phyloP scores from a whole-genome alignment of 768 basidiomycete genomes.

The Phylloporus rhodoxanthus region DNA sequence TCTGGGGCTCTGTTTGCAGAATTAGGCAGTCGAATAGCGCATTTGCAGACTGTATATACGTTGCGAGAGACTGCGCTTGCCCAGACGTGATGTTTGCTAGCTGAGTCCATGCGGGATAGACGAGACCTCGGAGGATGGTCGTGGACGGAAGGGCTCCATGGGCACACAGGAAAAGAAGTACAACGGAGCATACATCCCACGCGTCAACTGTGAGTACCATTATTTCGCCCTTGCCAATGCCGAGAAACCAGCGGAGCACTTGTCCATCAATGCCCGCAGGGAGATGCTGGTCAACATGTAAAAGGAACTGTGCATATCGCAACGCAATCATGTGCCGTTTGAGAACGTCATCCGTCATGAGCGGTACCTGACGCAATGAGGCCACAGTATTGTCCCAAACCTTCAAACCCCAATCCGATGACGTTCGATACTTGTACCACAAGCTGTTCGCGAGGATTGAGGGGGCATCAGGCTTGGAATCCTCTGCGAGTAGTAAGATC shows the following conservation, averaged over 20 bases:
- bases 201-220: constrained; percentile 51
- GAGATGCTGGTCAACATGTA: constrained; percentile 72
- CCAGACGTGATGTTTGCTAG: constrained; percentile 39
- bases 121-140: constrained; percentile 64
- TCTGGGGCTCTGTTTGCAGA: constrained; percentile 45
- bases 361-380: constrained; percentile 62
- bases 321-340: constrained; percentile 50
- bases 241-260: constrained; percentile 67
- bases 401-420: constrained; percentile 71
- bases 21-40: constrained; percentile 56
- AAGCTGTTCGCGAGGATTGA: constrained; percentile 67
- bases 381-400: constrained; percentile 81
- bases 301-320: constrained; percentile 65
- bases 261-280: constrained; percentile 65
- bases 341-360: constrained; percentile 43
- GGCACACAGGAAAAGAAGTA: constrained; percentile 59
- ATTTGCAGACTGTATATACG: constrained; percentile 59
- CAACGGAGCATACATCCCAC: constrained; percentile 61
- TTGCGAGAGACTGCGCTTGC: constrained; percentile 39
- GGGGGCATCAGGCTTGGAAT: constrained; percentile 54
- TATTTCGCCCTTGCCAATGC: constrained; percentile 60
- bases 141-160: constrained; percentile 67
- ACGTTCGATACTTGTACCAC: constrained; percentile 78
- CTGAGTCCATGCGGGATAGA: constrained; percentile 74
- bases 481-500: constrained; percentile 59